Conservation (phyloP, 2,329 filamentous ascomycete genomes). For the Colletotrichum aenigma region DNA sequence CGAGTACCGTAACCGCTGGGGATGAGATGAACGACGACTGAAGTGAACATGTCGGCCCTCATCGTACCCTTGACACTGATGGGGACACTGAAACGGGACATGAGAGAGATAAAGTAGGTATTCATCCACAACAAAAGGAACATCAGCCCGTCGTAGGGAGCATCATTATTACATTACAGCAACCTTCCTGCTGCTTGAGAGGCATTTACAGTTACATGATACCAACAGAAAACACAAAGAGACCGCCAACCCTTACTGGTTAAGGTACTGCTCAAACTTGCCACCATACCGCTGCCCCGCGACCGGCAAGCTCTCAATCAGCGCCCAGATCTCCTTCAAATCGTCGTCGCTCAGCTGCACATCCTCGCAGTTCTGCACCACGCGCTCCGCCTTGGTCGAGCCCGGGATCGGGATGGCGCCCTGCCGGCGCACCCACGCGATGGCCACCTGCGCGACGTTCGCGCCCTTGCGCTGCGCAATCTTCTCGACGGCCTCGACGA, state of each 20-base stretch:
- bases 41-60: neutral
- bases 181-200: neutral
- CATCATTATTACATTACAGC: neutral
- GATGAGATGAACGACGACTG: neutral
- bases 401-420: slow-evolving; percentile 68
- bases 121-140: neutral
- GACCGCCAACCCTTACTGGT: neutral
- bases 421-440: slow-evolving; percentile 61
- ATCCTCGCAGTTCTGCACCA: slow-evolving; percentile 62
- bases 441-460: slow-evolving; percentile 56
- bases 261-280: neutral
- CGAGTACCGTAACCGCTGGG: neutral
- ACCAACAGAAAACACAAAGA: neutral
- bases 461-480: slow-evolving; percentile 52
- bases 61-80: neutral
- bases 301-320: slow-evolving; percentile 50
- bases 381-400: slow-evolving; percentile 58
- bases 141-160: neutral
- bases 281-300: slow-evolving; percentile 50
- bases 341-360: slow-evolving; percentile 55
- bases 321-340: slow-evolving; percentile 51
- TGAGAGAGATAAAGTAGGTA: neutral
- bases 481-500: slow-evolving; percentile 49
- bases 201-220: neutral
- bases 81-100: neutral